phyloP scores from a whole-genome alignment of 2,329 filamentous ascomycete species.

The Colletotrichum navitas region DNA sequence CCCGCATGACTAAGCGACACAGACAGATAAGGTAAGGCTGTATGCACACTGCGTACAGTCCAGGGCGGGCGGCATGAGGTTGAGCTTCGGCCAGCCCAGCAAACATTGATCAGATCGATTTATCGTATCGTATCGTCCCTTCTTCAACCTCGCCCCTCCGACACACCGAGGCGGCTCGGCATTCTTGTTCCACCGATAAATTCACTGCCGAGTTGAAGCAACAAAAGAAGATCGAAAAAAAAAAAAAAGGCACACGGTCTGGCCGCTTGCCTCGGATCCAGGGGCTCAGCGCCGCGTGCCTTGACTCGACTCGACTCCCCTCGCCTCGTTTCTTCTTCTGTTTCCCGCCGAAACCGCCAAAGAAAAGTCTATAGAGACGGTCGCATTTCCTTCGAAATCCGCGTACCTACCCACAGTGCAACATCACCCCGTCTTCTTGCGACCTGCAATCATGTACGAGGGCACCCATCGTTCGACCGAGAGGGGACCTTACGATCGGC shows the following conservation, averaged over 20 bases:
- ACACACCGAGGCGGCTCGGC: constrained; percentile 5
- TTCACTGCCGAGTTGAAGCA: constrained; percentile 8
- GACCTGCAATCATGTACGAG: constrained; percentile 39
- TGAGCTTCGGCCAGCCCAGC: constrained; percentile 21
- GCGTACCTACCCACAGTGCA: not conserved
- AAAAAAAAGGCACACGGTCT: constrained; percentile 27
- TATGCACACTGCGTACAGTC: not conserved
- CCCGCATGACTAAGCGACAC: constrained; percentile 28
- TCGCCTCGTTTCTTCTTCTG: constrained; percentile 2
- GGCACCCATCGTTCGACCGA: constrained; percentile 32
- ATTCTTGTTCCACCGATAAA: constrained; percentile 23
- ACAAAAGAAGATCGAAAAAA: not conserved
- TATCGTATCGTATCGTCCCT: not conserved
- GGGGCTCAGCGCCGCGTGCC: constrained; percentile 15
- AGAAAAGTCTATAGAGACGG: not conserved
- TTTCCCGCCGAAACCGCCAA: constrained; percentile 23
- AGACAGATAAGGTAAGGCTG: constrained; percentile 10
- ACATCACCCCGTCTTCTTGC: constrained; percentile 11
- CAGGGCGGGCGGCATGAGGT: constrained; percentile 13
- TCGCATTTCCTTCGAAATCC: constrained; percentile 10
- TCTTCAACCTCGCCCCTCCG: constrained; percentile 22
- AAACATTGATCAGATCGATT: not conserved
- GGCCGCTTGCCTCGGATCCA: constrained; percentile 20
- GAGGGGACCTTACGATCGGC: constrained; percentile 42
- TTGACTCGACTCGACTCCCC: not conserved